Percentiles rank a stretch among this genome's conserved stretches.
These are phyloP conservation scores for Rhodotorula mucilaginosa DNA, from an alignment of 1,284 basidiomycete species.

Conservation along the genomic window DNA sequence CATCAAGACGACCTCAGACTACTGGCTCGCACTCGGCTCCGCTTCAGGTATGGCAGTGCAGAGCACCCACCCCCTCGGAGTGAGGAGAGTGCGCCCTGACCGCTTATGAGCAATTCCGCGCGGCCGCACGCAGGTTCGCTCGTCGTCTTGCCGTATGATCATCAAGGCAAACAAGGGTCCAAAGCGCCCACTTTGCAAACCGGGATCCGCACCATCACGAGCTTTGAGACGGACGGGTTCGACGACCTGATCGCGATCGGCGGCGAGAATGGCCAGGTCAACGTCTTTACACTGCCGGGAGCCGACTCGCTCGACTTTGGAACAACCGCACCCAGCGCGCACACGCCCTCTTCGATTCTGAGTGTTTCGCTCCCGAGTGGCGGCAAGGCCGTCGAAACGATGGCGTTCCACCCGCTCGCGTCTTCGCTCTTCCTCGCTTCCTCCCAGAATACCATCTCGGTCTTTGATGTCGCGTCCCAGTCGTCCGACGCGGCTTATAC, in stretches of 20 bases:
- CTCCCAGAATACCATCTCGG: constrained; percentile 37
- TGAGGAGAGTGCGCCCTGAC: no score
- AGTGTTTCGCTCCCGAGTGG: constrained; percentile 7
- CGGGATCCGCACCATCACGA: constrained; percentile 31
- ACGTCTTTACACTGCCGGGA: constrained; percentile 18
- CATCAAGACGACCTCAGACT: constrained; percentile 28
- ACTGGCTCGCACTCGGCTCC: constrained; percentile 36
- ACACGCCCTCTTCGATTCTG: constrained; percentile 7
- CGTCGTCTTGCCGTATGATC: constrained; percentile 36
- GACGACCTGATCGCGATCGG: constrained; percentile 41
- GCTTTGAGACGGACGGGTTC: constrained; percentile 40
- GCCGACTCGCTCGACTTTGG: constrained; percentile 8
- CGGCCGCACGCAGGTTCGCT: constrained; percentile 35
- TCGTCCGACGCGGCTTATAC: constrained; percentile 34
- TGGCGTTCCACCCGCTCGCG: constrained; percentile 51
- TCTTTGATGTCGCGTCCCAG: constrained; percentile 48
- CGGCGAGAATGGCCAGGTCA: constrained; percentile 33
- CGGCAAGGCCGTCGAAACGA: constrained; percentile 43
- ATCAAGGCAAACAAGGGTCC: constrained; percentile 38
- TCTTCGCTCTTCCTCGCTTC: constrained; percentile 47
- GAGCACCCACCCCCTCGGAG: no score
- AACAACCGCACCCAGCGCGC: neutral
- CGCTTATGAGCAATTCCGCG: neutral
- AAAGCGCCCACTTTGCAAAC: constrained; percentile 33
- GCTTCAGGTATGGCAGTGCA: constrained; percentile 19